Conservation (phyloP, 495 filamentous ascomycete species). For the Aspergillus homomorphus region DNA sequence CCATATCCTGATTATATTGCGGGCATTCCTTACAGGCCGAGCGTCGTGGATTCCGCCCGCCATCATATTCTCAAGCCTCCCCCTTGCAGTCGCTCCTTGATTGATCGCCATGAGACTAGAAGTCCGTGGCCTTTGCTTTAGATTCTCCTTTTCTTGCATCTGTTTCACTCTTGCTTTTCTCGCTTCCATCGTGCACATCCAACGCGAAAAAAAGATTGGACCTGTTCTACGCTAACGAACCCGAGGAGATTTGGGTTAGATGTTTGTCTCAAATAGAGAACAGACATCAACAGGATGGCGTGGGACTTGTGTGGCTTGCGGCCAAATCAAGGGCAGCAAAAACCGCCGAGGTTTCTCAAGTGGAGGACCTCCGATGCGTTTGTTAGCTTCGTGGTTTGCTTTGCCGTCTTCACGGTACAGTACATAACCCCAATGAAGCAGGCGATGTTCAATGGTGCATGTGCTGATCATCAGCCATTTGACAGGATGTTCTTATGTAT, state of each 20-base stretch:
- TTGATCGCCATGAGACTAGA: neutral
- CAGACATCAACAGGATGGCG: neutral
- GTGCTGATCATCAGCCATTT: constrained; percentile 7
- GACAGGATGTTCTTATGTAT: constrained; percentile 76
- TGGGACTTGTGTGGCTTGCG: neutral
- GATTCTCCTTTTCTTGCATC: neutral
- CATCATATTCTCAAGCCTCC: neutral
- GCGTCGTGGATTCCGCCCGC: neutral
- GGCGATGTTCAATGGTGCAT: neutral
- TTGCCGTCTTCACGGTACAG: constrained; percentile 52
- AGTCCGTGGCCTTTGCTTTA: neutral
- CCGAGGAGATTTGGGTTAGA: neutral
- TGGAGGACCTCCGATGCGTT: constrained; percentile 44
- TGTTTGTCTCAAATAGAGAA: neutral
- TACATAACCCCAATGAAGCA: neutral
- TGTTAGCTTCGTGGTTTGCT: constrained; percentile 49
- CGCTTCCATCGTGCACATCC: too few relatives aligned
- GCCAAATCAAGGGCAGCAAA: neutral
- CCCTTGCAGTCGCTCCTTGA: neutral
- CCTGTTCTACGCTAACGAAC: neutral
- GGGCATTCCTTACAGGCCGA: neutral
- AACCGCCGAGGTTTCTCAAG: constrained; percentile 13
- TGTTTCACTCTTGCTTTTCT: neutral
- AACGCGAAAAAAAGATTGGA: neutral
- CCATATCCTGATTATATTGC: neutral